phyloP scores from a whole-genome alignment of 2,329 filamentous ascomycete species.

The Fusarium liriodendri region DNA sequence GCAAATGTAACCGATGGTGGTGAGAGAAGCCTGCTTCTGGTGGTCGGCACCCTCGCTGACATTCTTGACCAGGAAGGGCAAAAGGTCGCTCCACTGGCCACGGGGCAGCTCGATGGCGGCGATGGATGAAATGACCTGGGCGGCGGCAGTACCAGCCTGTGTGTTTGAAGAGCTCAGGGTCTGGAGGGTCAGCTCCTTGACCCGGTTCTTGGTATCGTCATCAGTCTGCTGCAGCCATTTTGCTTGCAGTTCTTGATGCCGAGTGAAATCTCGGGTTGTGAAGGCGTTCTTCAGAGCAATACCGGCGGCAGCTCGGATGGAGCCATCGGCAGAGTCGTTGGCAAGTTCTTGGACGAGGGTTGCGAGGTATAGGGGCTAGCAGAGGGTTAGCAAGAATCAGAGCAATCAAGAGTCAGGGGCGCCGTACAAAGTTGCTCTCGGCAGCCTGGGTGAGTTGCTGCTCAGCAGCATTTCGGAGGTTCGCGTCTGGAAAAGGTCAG shows the following conservation, averaged over 20 bases:
- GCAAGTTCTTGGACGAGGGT: slow-evolving; percentile 94
- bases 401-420: slow-evolving; percentile 33
- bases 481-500: slow-evolving; percentile 75
- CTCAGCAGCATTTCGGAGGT: slow-evolving; percentile 90
- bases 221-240: slow-evolving; percentile 92
- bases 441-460: slow-evolving; percentile 93
- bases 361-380: slow-evolving; percentile 88
- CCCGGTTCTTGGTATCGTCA: slow-evolving; percentile 82
- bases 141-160: slow-evolving; percentile 88
- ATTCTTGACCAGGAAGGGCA: slow-evolving; percentile 89
- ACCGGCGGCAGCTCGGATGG: slow-evolving; percentile 94
- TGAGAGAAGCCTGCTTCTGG: slow-evolving; percentile 94
- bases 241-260: slow-evolving; percentile 89
- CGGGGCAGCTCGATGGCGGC: slow-evolving; percentile 94
- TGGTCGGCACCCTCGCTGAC: slow-evolving; percentile 87
- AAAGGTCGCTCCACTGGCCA: slow-evolving; percentile 92
- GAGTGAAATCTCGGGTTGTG: slow-evolving; percentile 87
- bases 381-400: slow-evolving; percentile 41
- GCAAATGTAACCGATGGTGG: slow-evolving; percentile 98
- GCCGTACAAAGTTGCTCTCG: slow-evolving; percentile 90
- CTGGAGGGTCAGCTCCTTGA: slow-evolving; percentile 91
- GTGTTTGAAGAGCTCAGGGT: slow-evolving; percentile 83
- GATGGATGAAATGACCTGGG: slow-evolving; percentile 95
- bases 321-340: slow-evolving; percentile 84
- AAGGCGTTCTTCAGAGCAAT: slow-evolving; percentile 98